phyloP scores from a whole-genome alignment of 805 yeast species.

The Ogataea zsoltii region DNA sequence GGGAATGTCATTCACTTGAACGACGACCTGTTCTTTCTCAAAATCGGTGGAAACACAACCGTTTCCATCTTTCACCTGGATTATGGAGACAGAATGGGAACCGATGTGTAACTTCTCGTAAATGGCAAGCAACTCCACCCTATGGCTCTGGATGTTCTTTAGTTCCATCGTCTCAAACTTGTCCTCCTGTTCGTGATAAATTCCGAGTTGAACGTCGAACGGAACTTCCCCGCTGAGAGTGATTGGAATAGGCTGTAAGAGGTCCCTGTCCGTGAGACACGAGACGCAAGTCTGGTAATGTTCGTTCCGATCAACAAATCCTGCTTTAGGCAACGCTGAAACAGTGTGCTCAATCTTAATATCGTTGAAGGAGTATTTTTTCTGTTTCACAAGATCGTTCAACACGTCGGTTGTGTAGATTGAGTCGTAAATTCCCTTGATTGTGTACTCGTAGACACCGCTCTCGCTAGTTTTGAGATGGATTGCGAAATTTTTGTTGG shows the following conservation, averaged over 20 bases:
- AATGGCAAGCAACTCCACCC: constrained; percentile 42
- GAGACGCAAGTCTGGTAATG: constrained; percentile 34
- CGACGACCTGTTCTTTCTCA: constrained; percentile 33
- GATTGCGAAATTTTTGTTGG: constrained; percentile 40
- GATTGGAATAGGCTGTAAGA: constrained; percentile 54
- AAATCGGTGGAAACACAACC: constrained; percentile 62
- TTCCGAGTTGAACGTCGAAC: constrained; percentile 53
- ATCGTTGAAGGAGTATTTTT: constrained; percentile 30
- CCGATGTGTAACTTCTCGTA: constrained; percentile 66
- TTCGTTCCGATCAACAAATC: constrained; percentile 19
- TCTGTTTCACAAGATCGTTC: constrained; percentile 24
- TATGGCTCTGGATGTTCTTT: constrained; percentile 40
- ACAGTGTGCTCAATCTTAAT: constrained; percentile 53
- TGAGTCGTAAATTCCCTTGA: constrained; percentile 66
- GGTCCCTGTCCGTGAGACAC: constrained; percentile 22
- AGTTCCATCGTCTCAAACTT: constrained; percentile 48
- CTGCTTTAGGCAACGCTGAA: constrained; percentile 59
- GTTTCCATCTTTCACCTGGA: constrained; percentile 60
- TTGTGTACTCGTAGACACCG: constrained; percentile 64
- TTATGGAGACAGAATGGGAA: constrained; percentile 60
- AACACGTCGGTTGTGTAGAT: constrained; percentile 50
- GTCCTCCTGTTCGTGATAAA: constrained; percentile 63
- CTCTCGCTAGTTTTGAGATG: constrained; percentile 42
- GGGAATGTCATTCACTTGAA: constrained; percentile 78
- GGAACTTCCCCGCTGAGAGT: constrained; percentile 62